Evolutionary conservation across 441 rosid genomes (phyloP).

Genomic region (Capsella rubella): DNA sequence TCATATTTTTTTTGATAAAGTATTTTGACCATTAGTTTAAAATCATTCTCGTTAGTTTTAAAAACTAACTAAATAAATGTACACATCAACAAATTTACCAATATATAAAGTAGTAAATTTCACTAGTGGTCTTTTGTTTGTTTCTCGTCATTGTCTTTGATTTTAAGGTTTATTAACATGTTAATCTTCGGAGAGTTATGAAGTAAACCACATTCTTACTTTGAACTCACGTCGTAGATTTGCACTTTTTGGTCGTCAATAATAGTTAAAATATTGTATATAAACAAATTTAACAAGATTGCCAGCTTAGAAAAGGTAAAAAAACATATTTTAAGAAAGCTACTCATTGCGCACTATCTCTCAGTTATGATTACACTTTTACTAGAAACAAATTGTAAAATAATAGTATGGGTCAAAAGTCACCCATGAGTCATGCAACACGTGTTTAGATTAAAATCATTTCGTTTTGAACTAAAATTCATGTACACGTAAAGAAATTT

Average conservation of each 20-base stretch:
- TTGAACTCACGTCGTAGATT: slow-evolving; percentile 31
- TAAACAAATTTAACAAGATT: background rate
- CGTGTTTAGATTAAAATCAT: slow-evolving; percentile 44
- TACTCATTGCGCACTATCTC: slow-evolving; percentile 45
- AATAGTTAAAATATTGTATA: background rate
- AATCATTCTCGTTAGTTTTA: background rate
- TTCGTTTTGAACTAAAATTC: slow-evolving; percentile 19
- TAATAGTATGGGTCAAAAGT: slow-evolving; percentile 35
- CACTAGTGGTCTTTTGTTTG: background rate
- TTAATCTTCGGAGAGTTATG: background rate
- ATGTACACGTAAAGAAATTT: slow-evolving; percentile 38
- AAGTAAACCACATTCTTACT: slow-evolving; percentile 37
- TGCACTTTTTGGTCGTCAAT: slow-evolving; percentile 32
- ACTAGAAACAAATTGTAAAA: slow-evolving; percentile 28
- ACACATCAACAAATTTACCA: background rate
- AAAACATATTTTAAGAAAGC: slow-evolving; percentile 20
- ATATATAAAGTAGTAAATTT: background rate
- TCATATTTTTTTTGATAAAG: no score
- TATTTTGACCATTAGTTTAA: background rate
- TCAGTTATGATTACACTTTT: slow-evolving; percentile 38
- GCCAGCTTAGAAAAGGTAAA: slow-evolving; percentile 26
- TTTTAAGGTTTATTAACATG: slow-evolving; percentile 14
- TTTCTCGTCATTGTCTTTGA: background rate
- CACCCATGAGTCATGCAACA: slow-evolving; percentile 42
- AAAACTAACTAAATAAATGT: background rate